Evolutionary conservation across 441 rosid species (phyloP), one percentile per base, ranked within the genome.

Genomic region (Hypseocharis bilobata): DNA sequence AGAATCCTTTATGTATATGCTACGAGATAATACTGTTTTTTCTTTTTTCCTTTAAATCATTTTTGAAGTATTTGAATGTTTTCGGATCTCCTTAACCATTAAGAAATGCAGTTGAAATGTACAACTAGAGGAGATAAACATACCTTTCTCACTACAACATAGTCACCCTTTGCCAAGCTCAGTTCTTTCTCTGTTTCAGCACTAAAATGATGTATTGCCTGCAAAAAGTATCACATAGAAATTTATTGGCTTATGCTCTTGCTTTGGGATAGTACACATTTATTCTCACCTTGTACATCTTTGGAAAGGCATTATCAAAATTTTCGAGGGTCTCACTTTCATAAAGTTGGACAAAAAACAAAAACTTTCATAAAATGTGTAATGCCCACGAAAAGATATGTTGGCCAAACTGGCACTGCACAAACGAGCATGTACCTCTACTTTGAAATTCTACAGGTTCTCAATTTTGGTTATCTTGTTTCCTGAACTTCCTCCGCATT

Each of bases 101-200:
- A 44, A 27, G 62, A 64, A 11, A 34, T 25, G 61, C 51, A 61
- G 63, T 38, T 22, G 42, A 63, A 62, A 34, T 11, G 38, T n/a
- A 67, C 5, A 23, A 4, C 38, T 49, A 14, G 42, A 56, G 36
- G 27, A 71, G 36, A 65, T 71, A 54, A 27, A 30, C 60, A 45
- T 63, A 86, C 92, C 89, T 84, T 77, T 67, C 92, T 75, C 44
- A 86, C 89, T 26, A 86, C 92, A 28, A 86, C 74, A 72, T 81
- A 86, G 61, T 86, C 92, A 66, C 92, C 92, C 56, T 66, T 76
- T 1, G 75, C 64, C 77, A 86, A 77, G 79, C 79, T 81, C 75
- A 86, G 28, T 56, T 86, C 92, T 73, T 83, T 84, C 76, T 84
- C 92, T 8, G 92, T 80, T 27, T 80, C 82, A 64, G 88, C 85